Conservation (phyloP, 2,329 filamentous ascomycete genomes). For the Aspergillus flavus region DNA sequence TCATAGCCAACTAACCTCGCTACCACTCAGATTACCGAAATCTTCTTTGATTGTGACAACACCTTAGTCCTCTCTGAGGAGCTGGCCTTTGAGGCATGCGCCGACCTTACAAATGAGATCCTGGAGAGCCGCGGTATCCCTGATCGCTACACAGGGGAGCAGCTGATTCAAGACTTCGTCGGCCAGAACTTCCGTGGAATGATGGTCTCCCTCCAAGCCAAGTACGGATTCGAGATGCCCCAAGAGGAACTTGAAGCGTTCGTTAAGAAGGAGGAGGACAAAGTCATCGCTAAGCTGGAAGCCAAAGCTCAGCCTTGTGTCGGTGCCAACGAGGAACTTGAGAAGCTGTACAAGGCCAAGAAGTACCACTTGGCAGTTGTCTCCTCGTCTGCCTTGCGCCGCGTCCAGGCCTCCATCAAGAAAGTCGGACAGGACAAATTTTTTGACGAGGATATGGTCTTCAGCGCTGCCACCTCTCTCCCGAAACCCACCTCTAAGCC, state of each 20-base stretch:
- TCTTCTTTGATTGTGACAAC: slow-evolving; percentile 80
- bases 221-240: slow-evolving; percentile 71
- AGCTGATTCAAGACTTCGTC: slow-evolving; percentile 83
- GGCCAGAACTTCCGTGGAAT: slow-evolving; percentile 95
- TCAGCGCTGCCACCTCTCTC: slow-evolving; percentile 79
- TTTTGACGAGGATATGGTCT: slow-evolving; percentile 75
- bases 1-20: slow-evolving; percentile 16
- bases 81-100: slow-evolving; percentile 88
- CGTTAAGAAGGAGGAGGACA: slow-evolving; percentile 76
- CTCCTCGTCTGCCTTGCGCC: slow-evolving; percentile 74
- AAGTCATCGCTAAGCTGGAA: slow-evolving; percentile 79
- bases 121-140: slow-evolving; percentile 66
- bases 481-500: slow-evolving; percentile 84
- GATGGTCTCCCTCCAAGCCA: slow-evolving; percentile 74
- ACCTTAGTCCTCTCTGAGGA: slow-evolving; percentile 91
- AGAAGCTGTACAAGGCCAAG: slow-evolving; percentile 61
- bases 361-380: slow-evolving; percentile 80
- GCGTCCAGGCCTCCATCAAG: slow-evolving; percentile 75
- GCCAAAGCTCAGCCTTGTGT: slow-evolving; percentile 67
- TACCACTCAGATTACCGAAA: slow-evolving; percentile 61
- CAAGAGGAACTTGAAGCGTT: slow-evolving; percentile 72
- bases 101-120: slow-evolving; percentile 85
- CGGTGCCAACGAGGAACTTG: slow-evolving; percentile 69
- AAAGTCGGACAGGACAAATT: slow-evolving; percentile 79
- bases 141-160: slow-evolving; percentile 73